phyloP scores from a whole-genome alignment of 192 early-diverging fungal species.

The Radiomyces spectabilis region DNA sequence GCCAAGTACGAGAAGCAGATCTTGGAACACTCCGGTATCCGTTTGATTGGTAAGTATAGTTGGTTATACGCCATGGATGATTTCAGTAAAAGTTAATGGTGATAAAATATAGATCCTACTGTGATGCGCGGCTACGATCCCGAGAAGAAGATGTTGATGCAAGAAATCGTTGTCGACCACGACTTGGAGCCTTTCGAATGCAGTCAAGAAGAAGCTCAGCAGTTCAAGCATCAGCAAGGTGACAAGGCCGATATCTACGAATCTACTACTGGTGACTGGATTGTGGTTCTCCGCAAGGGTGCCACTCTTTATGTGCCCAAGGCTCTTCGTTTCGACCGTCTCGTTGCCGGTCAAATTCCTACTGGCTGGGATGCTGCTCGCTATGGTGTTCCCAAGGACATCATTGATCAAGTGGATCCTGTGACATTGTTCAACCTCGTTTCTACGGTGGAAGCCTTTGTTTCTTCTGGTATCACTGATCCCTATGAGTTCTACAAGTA shows the following conservation, averaged over 20 bases:
- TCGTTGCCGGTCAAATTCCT: constrained; percentile 89
- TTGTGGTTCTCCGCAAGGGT: constrained; percentile 79
- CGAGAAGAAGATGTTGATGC: constrained; percentile 74
- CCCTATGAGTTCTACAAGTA: constrained; percentile 97
- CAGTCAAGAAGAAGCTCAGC: constrained; percentile 77
- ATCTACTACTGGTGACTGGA: constrained; percentile 59
- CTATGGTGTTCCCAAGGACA: constrained; percentile 89
- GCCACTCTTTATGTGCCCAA: constrained; percentile 86
- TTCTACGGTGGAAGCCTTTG: constrained; percentile 86
- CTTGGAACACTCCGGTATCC: constrained; percentile 85
- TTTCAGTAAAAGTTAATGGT: neutral
- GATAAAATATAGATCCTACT: constrained; percentile 47
- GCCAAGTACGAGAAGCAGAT: constrained; percentile 86
- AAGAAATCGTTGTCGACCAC: constrained; percentile 82
- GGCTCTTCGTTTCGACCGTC: constrained; percentile 84
- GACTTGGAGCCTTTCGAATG: constrained; percentile 85
- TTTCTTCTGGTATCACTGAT: constrained; percentile 88
- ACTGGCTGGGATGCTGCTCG: constrained; percentile 90
- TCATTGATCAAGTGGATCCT: constrained; percentile 85
- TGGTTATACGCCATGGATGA: neutral
- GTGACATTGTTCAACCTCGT: constrained; percentile 87
- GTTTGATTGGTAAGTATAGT: constrained; percentile 57
- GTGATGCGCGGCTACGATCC: constrained; percentile 86
- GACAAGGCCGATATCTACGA: constrained; percentile 69
- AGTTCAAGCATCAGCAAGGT: constrained; percentile 77